Evolutionary conservation across 2,329 filamentous ascomycete species (phyloP), one percentile per base, ranked within the genome.

Genomic region (Myriangium duriaei): DNA sequence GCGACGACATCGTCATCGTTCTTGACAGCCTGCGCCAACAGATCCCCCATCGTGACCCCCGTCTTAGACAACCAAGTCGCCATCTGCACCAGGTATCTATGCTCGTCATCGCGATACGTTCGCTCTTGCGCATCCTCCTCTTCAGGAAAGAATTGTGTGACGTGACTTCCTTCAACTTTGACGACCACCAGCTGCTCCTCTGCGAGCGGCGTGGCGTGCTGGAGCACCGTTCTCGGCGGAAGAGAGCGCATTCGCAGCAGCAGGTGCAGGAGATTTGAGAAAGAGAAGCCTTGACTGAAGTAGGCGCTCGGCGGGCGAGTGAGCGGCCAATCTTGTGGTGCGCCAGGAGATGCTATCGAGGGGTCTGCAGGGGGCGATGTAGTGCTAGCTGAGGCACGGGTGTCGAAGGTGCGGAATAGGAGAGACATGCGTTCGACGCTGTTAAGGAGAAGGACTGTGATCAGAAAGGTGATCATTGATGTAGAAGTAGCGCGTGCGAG

Each of bases 401-500:
- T 19, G 28, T 51, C 49, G 30, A 50, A 49, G 4, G 37, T 33
- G 11, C 43, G 44, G 54, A 72, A 76, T 3, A 74, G 56, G 62
- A 69, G 72, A 49, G 69, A 69, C 55, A 72, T 72, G 38, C 72
- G 63, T 54, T 76, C 73, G 11, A 74, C 68, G 44, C 69, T 74
- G 41, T 68, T 71, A 15, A 77, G 57, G 1, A 76, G 57, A 11
- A 76, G 61, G n/a, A 76, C 59, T 1, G 71, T 64, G 4, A 69
- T 66, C n/a, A 77, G 54, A 49, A 74, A 75, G 0, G 71, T 76
- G 42, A 72, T 68, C 40, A 76, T 74, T 32, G 64, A 64, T 36
- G 67, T 69, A 14, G 64, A 65, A 50, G 72, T 68, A 48, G 72
- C 67, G 10, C 71, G 68, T 46, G 73, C 70, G 5, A 76, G 60